phyloP scores from a whole-genome alignment of 768 basidiomycete species.

The Kwoniella mangroviensis region DNA sequence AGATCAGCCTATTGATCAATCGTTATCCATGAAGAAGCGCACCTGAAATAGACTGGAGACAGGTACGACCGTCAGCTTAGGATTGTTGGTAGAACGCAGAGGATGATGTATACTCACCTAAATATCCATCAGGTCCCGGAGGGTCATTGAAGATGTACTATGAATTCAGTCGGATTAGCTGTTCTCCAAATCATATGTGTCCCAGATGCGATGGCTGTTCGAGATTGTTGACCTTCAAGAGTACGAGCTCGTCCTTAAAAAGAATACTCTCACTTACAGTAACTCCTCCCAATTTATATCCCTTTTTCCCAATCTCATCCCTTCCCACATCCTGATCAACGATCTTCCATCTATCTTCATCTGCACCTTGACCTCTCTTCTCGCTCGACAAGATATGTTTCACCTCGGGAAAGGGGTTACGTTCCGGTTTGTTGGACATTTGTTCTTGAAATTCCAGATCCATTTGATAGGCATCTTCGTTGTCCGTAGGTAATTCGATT shows the following conservation, averaged over 20 bases:
- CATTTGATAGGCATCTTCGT: constrained; percentile 4
- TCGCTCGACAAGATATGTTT: constrained; percentile 24
- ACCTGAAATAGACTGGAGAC: constrained; percentile 31
- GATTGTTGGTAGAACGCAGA: not conserved
- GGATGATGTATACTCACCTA: constrained; percentile 21
- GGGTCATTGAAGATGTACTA: constrained; percentile 50
- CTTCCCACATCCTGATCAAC: constrained; percentile 29
- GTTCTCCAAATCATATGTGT: not conserved
- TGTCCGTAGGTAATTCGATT: not conserved
- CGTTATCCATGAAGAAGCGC: not conserved
- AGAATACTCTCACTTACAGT: constrained; percentile 33
- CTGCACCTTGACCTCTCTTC: constrained; percentile 27
- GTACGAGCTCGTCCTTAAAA: not conserved
- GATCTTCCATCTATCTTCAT: constrained; percentile 44
- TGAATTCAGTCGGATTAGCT: not conserved
- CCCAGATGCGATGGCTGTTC: not conserved
- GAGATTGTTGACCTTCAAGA: not conserved
- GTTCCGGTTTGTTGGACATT: not conserved
- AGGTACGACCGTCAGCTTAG: too few relatives aligned
- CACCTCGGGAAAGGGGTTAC: constrained; percentile 12
- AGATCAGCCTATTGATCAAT: too few relatives aligned
- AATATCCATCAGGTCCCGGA: constrained; percentile 37
- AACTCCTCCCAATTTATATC: constrained; percentile 35
- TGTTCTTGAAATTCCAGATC: constrained; percentile 7
- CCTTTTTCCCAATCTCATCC: constrained; percentile 41